Evolutionary conservation across 495 filamentous ascomycete species (phyloP), one percentile per base, ranked within the genome.

Genomic region (Penicillium atrosanguineum): DNA sequence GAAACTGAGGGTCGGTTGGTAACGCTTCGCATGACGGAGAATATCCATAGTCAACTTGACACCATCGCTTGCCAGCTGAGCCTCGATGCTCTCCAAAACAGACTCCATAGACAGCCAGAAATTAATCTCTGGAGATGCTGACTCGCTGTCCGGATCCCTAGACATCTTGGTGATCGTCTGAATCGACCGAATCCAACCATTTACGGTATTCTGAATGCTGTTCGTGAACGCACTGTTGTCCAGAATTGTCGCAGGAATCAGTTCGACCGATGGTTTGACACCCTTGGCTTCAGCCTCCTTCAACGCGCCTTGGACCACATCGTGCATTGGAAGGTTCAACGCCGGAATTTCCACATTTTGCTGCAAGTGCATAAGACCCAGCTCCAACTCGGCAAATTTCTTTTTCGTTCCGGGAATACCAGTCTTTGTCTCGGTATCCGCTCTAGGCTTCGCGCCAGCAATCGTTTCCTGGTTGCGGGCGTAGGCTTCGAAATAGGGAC

Each of bases 311-410:
- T 96, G 90, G 18, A 97, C 88, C 6, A 93, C 79, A 18, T 91
- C 89, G 62, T 95, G 91, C 53, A 96, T 81, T 2, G 89, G 84
- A 46, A 99, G 77, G 4, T 86, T 86, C 23, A 97, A 75, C 52
- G 91, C 90, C 15, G 95, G 95, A 42, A 99, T 97, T 70, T 99
- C 94, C 48, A 95, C 89, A 78, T 97, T 97, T 64, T 97, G 92
- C 71, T 96, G 93, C 40, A 97, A 79, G 64, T 97, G 91, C 53
- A 88, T 76, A 50, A 99, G 79, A 53, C 86, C 92, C 49, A 95
- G 76, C 65, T 95, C 93, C 55, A 99, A 76, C 61, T 99, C 95
- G 14, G 91, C 92, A 67, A 96, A 83, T 66, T 89, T 90, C 79
- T 95, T 95, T 78, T 95, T 97, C 25, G 94, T 90, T 8, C 91